phyloP scores from a whole-genome alignment of 2,329 filamentous ascomycete genomes.

The Geosmithia flava region DNA sequence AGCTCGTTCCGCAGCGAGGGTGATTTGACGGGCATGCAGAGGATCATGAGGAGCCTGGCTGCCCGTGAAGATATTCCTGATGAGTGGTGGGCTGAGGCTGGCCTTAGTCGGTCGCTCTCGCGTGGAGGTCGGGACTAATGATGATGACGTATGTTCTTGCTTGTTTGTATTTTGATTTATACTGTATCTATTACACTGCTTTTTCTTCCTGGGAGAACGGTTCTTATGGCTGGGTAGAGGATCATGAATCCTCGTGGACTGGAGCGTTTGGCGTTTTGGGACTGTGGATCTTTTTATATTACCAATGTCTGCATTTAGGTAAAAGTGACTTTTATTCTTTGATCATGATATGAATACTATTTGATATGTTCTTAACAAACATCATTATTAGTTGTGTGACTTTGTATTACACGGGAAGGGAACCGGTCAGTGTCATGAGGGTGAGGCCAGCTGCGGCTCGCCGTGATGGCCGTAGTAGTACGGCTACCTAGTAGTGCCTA shows the following conservation, averaged over 20 bases:
- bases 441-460: no score
- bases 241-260: neutral
- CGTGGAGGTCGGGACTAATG: neutral
- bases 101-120: constrained; percentile 45
- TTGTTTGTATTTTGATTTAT: neutral
- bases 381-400: no score
- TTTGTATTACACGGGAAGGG: no score
- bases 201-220: neutral
- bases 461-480: no score
- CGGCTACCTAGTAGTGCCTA: no score
- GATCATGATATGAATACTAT: no score
- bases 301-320: neutral
- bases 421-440: no score
- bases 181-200: neutral
- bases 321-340: neutral
- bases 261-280: neutral
- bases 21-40: constrained; percentile 50
- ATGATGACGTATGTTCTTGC: no score
- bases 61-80: constrained; percentile 66
- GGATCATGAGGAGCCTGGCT: constrained; percentile 58
- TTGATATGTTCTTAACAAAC: no score
- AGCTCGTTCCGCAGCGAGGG: constrained; percentile 18
- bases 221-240: neutral
- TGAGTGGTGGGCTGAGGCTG: constrained; percentile 67
- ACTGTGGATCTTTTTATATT: neutral